Conservation (phyloP, 371 early-diverging fungal species). For the Quaeritorhiza haematococci region DNA sequence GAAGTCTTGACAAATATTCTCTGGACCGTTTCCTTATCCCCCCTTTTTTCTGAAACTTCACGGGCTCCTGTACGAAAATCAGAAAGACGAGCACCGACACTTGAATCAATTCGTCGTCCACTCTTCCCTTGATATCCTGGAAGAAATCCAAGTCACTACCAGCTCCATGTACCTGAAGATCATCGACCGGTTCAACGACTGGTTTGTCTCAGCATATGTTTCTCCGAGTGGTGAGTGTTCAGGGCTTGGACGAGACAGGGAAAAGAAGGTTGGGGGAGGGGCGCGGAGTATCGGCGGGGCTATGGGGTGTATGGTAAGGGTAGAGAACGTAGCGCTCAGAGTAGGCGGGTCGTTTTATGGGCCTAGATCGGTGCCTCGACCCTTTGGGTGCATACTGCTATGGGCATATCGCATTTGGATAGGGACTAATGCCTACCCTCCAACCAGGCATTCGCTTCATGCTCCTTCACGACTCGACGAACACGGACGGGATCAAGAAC, state of each 20-base stretch:
- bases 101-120: conserved; percentile 94
- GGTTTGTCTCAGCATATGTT: conserved; percentile 85
- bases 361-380: too few species aligned
- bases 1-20: too few species aligned
- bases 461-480: conserved; percentile 84
- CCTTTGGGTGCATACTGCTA: too few species aligned
- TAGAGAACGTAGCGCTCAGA: too few species aligned
- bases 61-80: too few species aligned
- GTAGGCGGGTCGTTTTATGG: too few species aligned
- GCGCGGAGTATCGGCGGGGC: too few species aligned
- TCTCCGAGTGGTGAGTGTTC: conserved; percentile 71
- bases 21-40: conserved; percentile 8
- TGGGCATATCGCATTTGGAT: too few species aligned
- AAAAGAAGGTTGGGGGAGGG: too few species aligned
- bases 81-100: conserved; percentile 77
- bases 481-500: conserved; percentile 80
- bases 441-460: conserved; percentile 71
- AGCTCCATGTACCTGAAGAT: conserved; percentile 85
- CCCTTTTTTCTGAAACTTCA: neutral
- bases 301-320: too few species aligned
- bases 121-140: conserved; percentile 91
- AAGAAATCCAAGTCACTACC: conserved; percentile 84
- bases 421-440: neutral
- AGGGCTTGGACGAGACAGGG: neutral
- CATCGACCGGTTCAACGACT: conserved; percentile 92